These are phyloP conservation scores for Fraxinus baroniana DNA, from an alignment of 305 asterid genomes.

Conservation along the genomic window DNA sequence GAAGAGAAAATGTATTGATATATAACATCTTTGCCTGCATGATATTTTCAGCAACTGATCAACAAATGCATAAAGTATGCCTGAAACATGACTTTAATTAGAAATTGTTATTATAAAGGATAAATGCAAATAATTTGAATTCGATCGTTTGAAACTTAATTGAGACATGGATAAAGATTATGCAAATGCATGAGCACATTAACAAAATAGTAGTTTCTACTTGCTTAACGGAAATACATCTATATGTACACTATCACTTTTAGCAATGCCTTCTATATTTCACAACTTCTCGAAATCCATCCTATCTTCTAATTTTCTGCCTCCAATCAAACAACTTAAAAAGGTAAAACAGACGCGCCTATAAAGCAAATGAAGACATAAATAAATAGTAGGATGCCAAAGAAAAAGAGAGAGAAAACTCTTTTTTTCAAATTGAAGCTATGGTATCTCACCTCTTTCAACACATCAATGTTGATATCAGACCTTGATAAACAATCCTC, in stretches of 20 bases:
- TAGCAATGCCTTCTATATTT: neutral
- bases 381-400: neutral
- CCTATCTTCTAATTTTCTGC: neutral
- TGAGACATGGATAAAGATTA: neutral
- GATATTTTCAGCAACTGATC: slow-evolving; percentile 7
- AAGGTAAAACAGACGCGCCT: neutral
- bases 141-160: neutral
- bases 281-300: neutral
- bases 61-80: slow-evolving; percentile 17
- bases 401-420: neutral
- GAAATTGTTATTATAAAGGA: neutral
- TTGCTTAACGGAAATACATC: neutral
- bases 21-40: slow-evolving; percentile 88
- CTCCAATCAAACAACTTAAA: neutral
- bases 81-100: neutral
- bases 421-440: slow-evolving; percentile 9
- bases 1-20: slow-evolving; percentile 83
- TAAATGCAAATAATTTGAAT: neutral
- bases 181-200: neutral
- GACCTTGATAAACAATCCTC: slow-evolving; percentile 77
- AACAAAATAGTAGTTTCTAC: neutral
- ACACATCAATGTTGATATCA: slow-evolving; percentile 82
- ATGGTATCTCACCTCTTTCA: slow-evolving; percentile 70
- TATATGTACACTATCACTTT: neutral
- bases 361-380: neutral